A percentile compares a stretch with the other conserved stretches of the same genome.
Conservation (phyloP, 352 stramenopile genomes). For the Phytophthora pinifolia region DNA sequence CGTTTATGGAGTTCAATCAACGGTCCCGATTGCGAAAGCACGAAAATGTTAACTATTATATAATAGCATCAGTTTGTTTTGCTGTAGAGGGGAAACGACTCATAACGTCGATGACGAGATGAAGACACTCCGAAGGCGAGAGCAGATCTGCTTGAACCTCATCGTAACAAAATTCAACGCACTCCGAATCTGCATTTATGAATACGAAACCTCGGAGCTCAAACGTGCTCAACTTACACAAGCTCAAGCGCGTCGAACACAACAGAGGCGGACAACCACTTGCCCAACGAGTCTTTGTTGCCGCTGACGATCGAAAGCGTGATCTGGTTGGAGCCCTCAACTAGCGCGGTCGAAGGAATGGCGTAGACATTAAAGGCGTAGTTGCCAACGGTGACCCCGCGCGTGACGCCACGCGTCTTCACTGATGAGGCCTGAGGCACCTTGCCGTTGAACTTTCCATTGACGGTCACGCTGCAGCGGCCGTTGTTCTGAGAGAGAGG, state of each 20-base stretch:
- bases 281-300: conserved; percentile 34
- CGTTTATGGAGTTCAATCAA: too few species aligned
- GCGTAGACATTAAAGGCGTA: conserved; percentile 52
- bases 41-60: too few species aligned
- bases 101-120: conserved; percentile 3
- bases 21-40: too few species aligned
- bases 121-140: conserved; percentile 10
- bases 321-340: conserved; percentile 39
- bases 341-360: conserved; percentile 38
- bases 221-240: conserved; percentile 13
- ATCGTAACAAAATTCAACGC: neutral
- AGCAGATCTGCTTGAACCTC: neutral
- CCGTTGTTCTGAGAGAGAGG: conserved; percentile 46
- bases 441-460: conserved; percentile 40
- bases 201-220: neutral
- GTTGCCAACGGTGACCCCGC: conserved; percentile 44
- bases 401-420: conserved; percentile 49
- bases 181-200: neutral
- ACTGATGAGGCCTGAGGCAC: conserved; percentile 33
- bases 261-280: conserved; percentile 47
- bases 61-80: too few species aligned
- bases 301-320: conserved; percentile 44
- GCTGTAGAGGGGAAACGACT: too few species aligned
- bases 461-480: conserved; percentile 40
- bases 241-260: conserved; percentile 57